phyloP scores from a whole-genome alignment of 352 stramenopile species.

The Aphanomyces cochlioides region DNA sequence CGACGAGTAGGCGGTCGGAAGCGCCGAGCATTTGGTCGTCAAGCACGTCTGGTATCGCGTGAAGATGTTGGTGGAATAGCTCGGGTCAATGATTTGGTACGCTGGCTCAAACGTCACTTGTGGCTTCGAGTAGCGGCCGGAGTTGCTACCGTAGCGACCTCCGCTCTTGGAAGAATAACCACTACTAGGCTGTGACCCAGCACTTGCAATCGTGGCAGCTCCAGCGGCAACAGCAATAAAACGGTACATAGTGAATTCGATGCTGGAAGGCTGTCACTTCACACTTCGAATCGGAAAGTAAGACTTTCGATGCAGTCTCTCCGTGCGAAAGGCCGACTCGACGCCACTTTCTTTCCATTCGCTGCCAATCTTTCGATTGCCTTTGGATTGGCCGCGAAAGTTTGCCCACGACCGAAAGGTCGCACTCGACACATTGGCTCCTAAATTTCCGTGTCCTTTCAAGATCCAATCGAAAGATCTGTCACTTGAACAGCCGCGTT shows the following conservation, averaged over 20 bases:
- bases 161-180: not conserved
- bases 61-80: conserved; percentile 17
- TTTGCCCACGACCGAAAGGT: conserved; percentile 5
- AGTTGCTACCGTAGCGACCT: not conserved
- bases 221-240: not conserved
- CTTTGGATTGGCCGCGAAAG: conserved; percentile 14
- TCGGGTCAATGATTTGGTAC: conserved; percentile 28
- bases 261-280: not conserved
- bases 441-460: conserved; percentile 16
- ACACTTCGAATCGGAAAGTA: conserved; percentile 31
- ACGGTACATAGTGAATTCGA: not conserved
- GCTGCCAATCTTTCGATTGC: conserved; percentile 3
- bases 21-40: conserved; percentile 8
- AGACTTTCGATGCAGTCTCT: not conserved
- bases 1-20: conserved; percentile 15
- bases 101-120: conserved; percentile 16
- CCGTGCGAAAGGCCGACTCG: not conserved
- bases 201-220: not conserved
- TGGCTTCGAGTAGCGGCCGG: not conserved
- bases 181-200: not conserved
- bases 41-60: conserved; percentile 23
- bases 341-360: not conserved
- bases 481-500: not conserved
- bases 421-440: not conserved
- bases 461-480: conserved; percentile 9